Evolutionary conservation across 2,329 filamentous ascomycete genomes (phyloP).

Genomic region (Aspergillus phoenicis): DNA sequence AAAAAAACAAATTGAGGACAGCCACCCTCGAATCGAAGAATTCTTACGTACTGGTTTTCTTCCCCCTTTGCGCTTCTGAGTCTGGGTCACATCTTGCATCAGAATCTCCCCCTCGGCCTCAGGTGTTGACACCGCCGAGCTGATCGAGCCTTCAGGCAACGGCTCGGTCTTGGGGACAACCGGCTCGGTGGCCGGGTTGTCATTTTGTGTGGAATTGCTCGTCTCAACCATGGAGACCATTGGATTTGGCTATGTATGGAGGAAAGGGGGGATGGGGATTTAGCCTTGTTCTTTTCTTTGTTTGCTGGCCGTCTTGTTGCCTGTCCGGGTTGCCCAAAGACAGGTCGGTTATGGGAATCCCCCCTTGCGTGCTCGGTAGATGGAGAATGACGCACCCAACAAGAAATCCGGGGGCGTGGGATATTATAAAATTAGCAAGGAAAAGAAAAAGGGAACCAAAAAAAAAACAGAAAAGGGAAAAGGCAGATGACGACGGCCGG

Average conservation of each 20-base stretch:
- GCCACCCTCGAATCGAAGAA: neutral
- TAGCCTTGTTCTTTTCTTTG: neutral
- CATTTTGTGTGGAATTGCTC: slow-evolving; percentile 44
- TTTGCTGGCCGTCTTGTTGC: no score
- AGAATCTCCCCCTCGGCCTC: slow-evolving; percentile 47
- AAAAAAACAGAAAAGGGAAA: no score
- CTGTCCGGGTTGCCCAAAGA: neutral
- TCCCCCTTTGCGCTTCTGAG: slow-evolving; percentile 93
- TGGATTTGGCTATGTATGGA: slow-evolving; percentile 17
- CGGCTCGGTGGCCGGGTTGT: slow-evolving; percentile 40
- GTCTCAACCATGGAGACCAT: slow-evolving; percentile 51
- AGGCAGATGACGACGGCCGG: neutral
- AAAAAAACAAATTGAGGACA: slow-evolving; percentile 6
- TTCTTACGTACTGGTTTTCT: slow-evolving; percentile 81
- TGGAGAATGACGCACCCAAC: neutral
- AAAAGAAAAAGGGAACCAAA: slow-evolving; percentile 5
- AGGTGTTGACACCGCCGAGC: slow-evolving; percentile 50
- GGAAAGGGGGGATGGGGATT: slow-evolving; percentile 13
- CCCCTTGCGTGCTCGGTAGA: slow-evolving; percentile 16
- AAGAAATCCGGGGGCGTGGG: neutral
- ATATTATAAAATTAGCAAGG: slow-evolving; percentile 4
- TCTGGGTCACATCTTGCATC: slow-evolving; percentile 48
- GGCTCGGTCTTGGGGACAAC: slow-evolving; percentile 48
- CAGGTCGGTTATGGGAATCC: slow-evolving; percentile 11
- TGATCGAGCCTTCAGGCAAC: slow-evolving; percentile 46